phyloP scores from a whole-genome alignment of 2,329 filamentous ascomycete genomes.

The Nannizziopsis arthrosporioides region DNA sequence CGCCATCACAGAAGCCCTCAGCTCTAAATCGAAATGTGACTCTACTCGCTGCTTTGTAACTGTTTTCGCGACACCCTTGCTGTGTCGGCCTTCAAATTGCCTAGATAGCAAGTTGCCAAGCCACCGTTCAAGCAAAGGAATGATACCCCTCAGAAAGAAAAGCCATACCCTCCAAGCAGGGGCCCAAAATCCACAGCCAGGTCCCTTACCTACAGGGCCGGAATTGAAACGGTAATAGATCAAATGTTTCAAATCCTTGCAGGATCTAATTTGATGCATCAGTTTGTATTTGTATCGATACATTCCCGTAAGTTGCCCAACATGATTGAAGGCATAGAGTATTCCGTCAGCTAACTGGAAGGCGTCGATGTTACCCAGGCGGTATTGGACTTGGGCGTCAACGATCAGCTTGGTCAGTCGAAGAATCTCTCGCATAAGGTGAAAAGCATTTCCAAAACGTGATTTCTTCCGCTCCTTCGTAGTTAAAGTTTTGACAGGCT shows the following conservation, averaged over 20 bases:
- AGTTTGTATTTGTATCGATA: conserved; percentile 99
- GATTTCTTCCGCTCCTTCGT: conserved; percentile 99
- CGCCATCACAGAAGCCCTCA: conserved; percentile 96
- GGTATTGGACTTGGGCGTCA: conserved; percentile 95
- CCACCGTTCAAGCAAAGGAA: conserved; percentile 92
- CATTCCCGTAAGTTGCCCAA: conserved; percentile 96
- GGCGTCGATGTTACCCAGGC: conserved; percentile 93
- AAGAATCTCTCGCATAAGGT: conserved; percentile 95
- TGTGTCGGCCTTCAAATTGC: conserved; percentile 96
- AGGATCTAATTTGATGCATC: conserved; percentile 98
- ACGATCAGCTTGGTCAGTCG: conserved; percentile 95
- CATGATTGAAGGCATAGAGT: conserved; percentile 98
- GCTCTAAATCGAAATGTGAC: conserved; percentile 93
- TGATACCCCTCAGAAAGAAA: conserved; percentile 98
- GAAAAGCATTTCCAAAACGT: conserved; percentile 96
- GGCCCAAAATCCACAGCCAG: conserved; percentile 97
- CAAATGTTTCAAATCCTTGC: conserved; percentile 96
- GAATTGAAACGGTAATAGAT: conserved; percentile 99
- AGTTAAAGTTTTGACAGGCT: conserved; percentile 95
- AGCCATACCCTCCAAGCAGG: conserved; percentile 98
- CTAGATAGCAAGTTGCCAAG: conserved; percentile 90
- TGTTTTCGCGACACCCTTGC: conserved; percentile 97
- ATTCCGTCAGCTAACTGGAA: conserved; percentile 98
- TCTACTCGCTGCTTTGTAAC: conserved; percentile 98
- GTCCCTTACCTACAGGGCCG: conserved; percentile 89